phyloP scores from a whole-genome alignment of 352 stramenopile genomes.

The Pythium monospermum region DNA sequence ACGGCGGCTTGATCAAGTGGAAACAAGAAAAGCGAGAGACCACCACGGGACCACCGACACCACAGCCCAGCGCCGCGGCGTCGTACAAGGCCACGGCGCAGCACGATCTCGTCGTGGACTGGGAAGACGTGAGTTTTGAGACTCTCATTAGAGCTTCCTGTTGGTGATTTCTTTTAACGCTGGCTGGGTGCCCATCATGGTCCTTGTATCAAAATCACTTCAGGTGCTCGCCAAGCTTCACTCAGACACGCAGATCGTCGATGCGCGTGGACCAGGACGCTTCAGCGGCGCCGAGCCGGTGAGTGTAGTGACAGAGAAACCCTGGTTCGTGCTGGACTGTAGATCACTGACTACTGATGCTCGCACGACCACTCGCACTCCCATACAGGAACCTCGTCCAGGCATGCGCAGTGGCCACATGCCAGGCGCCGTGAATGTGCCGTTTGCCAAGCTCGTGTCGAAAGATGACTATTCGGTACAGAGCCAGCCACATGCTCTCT shows the following conservation, averaged over 20 bases:
- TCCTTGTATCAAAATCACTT: not conserved
- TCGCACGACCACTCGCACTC: too few species aligned
- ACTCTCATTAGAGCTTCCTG: too few species aligned
- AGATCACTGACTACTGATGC: too few species aligned
- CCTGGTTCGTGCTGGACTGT: too few species aligned
- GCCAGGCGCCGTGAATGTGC: conserved; percentile 87
- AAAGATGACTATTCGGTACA: conserved; percentile 81
- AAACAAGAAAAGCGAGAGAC: conserved; percentile 50
- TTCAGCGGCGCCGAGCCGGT: conserved; percentile 87
- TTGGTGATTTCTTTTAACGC: too few species aligned
- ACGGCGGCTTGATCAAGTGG: conserved; percentile 74
- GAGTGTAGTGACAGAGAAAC: conserved; percentile 11
- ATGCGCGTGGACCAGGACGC: conserved; percentile 83
- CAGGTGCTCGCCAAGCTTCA: conserved; percentile 54
- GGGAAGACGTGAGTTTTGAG: conserved; percentile 40
- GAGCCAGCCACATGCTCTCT: too few species aligned
- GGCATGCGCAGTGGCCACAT: conserved; percentile 92
- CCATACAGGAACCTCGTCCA: conserved; percentile 84
- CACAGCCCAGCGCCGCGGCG: conserved; percentile 18
- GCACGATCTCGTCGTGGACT: conserved; percentile 44
- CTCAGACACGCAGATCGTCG: conserved; percentile 80
- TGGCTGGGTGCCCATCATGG: not conserved
- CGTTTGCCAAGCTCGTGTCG: conserved; percentile 84
- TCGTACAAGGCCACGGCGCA: conserved; percentile 49
- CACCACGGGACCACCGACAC: conserved; percentile 26